phyloP scores from a whole-genome alignment of 2,329 filamentous ascomycete species.

The Colletotrichum tabaci region DNA sequence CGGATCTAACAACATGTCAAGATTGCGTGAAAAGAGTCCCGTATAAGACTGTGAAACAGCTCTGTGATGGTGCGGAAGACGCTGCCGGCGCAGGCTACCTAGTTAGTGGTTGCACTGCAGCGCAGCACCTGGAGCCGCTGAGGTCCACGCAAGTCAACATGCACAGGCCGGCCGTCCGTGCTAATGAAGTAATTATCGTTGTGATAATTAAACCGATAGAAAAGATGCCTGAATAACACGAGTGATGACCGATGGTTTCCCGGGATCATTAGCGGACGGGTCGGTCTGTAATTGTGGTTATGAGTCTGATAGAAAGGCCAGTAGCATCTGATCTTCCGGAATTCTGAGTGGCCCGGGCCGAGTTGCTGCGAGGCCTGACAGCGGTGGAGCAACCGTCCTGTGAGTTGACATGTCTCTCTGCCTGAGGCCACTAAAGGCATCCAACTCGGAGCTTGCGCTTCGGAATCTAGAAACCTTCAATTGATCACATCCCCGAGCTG shows the following conservation, averaged over 20 bases:
- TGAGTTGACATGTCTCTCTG: conserved; percentile 1
- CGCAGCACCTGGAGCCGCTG: neutral
- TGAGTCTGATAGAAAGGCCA: neutral
- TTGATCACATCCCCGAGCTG: conserved; percentile 52
- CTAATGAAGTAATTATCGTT: neutral
- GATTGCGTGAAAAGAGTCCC: too few species aligned
- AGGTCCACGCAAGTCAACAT: too few species aligned
- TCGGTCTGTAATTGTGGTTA: too few species aligned
- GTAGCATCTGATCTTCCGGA: conserved; percentile 19
- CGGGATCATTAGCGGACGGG: neutral
- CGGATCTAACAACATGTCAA: neutral
- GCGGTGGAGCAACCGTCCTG: neutral
- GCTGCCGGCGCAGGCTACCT: neutral
- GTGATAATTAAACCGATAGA: neutral
- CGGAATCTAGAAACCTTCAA: conserved; percentile 48
- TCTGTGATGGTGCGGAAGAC: too few species aligned
- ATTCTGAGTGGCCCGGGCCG: conserved; percentile 14
- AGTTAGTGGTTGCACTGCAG: neutral
- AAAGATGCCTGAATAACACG: too few species aligned
- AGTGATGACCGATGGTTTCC: neutral
- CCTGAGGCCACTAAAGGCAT: conserved; percentile 41
- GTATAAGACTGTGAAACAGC: too few species aligned
- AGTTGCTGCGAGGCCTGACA: conserved; percentile 18
- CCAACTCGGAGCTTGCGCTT: conserved; percentile 45
- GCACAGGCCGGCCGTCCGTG: neutral